Base-by-base conservation (phyloP, 2,329 filamentous ascomycete genomes). In the Botrytis deweyae region DNA sequence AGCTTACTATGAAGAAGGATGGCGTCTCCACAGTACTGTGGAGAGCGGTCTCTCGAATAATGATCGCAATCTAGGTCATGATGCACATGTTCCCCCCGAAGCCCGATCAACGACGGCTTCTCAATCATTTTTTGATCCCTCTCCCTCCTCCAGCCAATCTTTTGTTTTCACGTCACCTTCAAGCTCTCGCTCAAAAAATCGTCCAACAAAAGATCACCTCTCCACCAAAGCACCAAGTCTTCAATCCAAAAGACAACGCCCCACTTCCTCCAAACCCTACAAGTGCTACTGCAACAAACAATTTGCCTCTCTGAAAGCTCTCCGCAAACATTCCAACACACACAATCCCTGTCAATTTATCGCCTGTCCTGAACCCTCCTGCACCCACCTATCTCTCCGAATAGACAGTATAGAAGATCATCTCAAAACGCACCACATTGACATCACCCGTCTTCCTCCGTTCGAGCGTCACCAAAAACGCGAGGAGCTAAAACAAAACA, bases 101-200 rank as follows among this genome's bases (percentile, higher is more conserved):
- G 3, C 29, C 14, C n/a, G 20, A 18, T 20, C 29, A 33, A 59
- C 8, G 29, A 33, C 1, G 0, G 1, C 2, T 0, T 20, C n/a
- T 20, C 55, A 29, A 20, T 20, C 6, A 33, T 59, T 20, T 20
- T 5, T 7, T 5, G 18, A 59, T 9, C 55, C n/a, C 7, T 18
- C 14, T 59, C 7, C 18, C 0, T 36, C 58, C 8, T 36, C 18
- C 0, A 38, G 20, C 29, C 33, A 36, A 36, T 4, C 29, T 22
- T 6, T 36, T 0, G 7, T 22, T 22, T 1, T 36, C 4, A 33
- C 29, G 6, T 36, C 25, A 7, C 4, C 18, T 33, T 12, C 18
- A 12, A 22, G 8, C 9, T 36, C 58, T 61, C 33, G 29, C 20
- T 36, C 58, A 22, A 61, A 12, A 12, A 61, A 22, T 1, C 33